phyloP scores from a whole-genome alignment of 1,139 yeast genomes.

The Tardiomyces depauwii region DNA sequence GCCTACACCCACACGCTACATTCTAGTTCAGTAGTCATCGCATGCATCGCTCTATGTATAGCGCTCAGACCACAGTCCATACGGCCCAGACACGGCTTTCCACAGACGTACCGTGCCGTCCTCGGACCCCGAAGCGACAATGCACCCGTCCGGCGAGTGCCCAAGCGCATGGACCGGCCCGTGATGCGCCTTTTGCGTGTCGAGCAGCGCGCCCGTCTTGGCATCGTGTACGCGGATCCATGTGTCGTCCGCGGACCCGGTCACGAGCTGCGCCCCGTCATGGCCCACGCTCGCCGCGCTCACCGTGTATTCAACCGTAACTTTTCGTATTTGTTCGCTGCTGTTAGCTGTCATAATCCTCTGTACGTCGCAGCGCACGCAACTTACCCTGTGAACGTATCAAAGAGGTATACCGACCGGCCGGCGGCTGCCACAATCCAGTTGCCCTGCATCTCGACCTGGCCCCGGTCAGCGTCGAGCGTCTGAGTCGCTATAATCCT shows the following conservation, averaged over 20 bases:
- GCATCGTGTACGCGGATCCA: conserved; percentile 27
- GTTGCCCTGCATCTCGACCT: conserved; percentile 17
- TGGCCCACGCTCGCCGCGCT: conserved; percentile 21
- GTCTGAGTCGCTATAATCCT: not conserved
- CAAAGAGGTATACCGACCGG: conserved; percentile 16
- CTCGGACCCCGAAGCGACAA: conserved; percentile 54
- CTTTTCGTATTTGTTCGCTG: conserved; percentile 12
- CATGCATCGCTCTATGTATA: not conserved
- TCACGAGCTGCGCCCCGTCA: conserved; percentile 17
- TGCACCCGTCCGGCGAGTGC: conserved; percentile 26
- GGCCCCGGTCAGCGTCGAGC: conserved; percentile 20
- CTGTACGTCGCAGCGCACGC: not conserved
- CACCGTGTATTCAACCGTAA: conserved; percentile 20
- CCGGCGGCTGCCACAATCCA: conserved; percentile 20
- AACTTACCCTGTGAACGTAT: conserved; percentile 3
- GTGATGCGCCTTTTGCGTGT: conserved; percentile 26
- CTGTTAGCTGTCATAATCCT: conserved; percentile 4
- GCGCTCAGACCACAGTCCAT: conserved; percentile 24
- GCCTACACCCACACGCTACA: too few species aligned
- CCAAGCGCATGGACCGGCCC: conserved; percentile 29
- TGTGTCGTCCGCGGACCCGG: conserved; percentile 24
- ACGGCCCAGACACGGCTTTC: conserved; percentile 28
- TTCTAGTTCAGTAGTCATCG: not conserved
- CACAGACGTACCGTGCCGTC: conserved; percentile 62
- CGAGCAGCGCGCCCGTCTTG: conserved; percentile 19